These are phyloP conservation scores for Diaporthe sp. DNA, from an alignment of 2,329 filamentous ascomycete species.

Conservation along the genomic window DNA sequence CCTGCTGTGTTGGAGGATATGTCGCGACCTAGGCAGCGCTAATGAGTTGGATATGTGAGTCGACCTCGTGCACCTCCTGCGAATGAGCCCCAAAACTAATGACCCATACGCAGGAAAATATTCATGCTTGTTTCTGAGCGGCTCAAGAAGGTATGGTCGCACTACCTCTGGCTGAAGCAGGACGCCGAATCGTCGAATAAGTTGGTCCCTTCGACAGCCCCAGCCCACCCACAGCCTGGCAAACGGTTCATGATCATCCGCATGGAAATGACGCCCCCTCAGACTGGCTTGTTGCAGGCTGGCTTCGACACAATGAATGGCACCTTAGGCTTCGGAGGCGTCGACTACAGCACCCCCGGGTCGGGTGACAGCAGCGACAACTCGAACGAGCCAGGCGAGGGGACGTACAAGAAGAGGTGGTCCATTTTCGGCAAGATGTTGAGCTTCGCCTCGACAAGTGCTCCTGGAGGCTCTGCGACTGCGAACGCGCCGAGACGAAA, in stretches of 20 bases:
- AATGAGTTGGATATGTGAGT: constrained; percentile 78
- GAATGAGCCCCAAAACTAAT: constrained; percentile 45
- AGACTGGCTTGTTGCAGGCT: constrained; percentile 58
- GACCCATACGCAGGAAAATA: constrained; percentile 68
- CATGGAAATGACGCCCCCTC: constrained; percentile 72
- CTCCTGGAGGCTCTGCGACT: constrained; percentile 37
- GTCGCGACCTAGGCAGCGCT: constrained; percentile 77
- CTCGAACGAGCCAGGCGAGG: constrained; percentile 46
- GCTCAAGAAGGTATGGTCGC: constrained; percentile 80
- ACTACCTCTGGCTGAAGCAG: constrained; percentile 82
- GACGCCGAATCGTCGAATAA: constrained; percentile 69
- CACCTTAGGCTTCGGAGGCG: constrained; percentile 60
- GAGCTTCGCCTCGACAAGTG: constrained; percentile 53
- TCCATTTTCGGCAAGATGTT: constrained; percentile 75
- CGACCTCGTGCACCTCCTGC: background rate
- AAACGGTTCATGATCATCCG: constrained; percentile 91
- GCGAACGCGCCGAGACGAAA: constrained; percentile 44
- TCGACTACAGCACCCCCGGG: constrained; percentile 41
- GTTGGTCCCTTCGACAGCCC: constrained; percentile 78
- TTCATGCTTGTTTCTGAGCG: constrained; percentile 76
- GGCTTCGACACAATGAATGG: constrained; percentile 41
- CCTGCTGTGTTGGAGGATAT: constrained; percentile 89
- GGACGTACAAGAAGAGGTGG: constrained; percentile 69
- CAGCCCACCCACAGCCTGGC: constrained; percentile 87
- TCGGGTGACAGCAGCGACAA: constrained; percentile 21